These are phyloP conservation scores for Echinochloa phyllopogon DNA, from an alignment of 176 grass and related monocot genomes.

Conservation along the genomic window DNA sequence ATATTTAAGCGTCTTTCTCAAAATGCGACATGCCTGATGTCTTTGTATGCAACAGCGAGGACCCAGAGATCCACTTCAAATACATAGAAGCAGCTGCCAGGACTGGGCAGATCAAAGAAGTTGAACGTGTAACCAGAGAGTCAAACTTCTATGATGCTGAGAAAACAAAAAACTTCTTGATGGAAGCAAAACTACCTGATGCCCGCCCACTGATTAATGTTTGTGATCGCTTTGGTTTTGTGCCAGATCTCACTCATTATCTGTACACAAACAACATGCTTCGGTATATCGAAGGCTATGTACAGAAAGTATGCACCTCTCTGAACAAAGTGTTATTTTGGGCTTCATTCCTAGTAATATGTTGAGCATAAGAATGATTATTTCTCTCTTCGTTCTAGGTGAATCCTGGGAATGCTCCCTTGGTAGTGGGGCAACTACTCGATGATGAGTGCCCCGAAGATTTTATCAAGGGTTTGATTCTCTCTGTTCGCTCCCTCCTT, in stretches of 20 bases:
- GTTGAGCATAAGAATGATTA: slow-evolving; percentile 4
- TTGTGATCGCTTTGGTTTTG: slow-evolving; percentile 95
- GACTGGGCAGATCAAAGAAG: slow-evolving; percentile 98
- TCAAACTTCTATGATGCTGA: slow-evolving; percentile 98
- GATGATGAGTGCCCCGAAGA: slow-evolving; percentile 99
- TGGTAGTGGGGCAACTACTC: slow-evolving; percentile 89
- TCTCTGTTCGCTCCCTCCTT: slow-evolving; percentile 90
- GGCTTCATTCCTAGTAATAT: slow-evolving; percentile 8
- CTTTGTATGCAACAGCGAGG: slow-evolving; percentile 70
- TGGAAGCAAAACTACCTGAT: slow-evolving; percentile 98
- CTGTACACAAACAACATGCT: slow-evolving; percentile 96
- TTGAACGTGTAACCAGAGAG: slow-evolving; percentile 97
- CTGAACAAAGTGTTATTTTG: slow-evolving; percentile 11
- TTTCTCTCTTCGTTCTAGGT: slow-evolving; percentile 59
- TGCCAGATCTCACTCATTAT: slow-evolving; percentile 95
- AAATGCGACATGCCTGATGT: slow-evolving; percentile 21
- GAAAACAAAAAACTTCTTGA: slow-evolving; percentile 97
- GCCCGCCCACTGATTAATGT: slow-evolving; percentile 94
- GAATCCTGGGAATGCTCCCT: slow-evolving; percentile 90
- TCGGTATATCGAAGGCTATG: slow-evolving; percentile 97
- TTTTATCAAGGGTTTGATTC: slow-evolving; percentile 98
- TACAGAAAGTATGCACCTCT: slow-evolving; percentile 76
- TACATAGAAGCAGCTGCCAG: slow-evolving; percentile 97
- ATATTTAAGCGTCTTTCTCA: background rate
- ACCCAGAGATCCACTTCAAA: slow-evolving; percentile 95